A percentile compares a stretch with the other conserved stretches of the same genome.
Conservation (phyloP, 345 rosid species). For the Moricandia arvensis region DNA sequence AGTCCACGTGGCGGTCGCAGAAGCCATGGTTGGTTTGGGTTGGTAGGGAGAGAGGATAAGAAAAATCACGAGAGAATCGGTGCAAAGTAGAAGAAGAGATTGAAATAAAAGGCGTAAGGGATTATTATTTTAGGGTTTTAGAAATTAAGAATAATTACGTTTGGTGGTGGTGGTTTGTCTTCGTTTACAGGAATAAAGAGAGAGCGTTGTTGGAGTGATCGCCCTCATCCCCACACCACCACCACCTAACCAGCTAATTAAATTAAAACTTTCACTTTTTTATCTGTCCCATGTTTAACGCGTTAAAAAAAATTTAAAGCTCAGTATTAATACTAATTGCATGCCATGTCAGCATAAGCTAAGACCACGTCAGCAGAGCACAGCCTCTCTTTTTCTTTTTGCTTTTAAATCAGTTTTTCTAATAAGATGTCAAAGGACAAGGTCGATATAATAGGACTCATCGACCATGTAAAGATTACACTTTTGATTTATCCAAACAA, state of each 20-base stretch:
- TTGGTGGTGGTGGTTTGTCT: slow-evolving; percentile 3
- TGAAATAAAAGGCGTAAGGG: background rate
- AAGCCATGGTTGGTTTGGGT: slow-evolving; percentile 47
- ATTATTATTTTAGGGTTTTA: slow-evolving; percentile 29
- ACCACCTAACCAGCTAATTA: slow-evolving; percentile 26
- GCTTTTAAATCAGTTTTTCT: background rate
- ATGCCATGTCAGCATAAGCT: slow-evolving; percentile 11
- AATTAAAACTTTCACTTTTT: background rate
- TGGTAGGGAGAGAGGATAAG: slow-evolving; percentile 19
- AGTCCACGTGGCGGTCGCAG: slow-evolving; percentile 51
- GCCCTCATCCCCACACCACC: slow-evolving; percentile 13
- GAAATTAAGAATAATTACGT: background rate
- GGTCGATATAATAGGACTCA: background rate
- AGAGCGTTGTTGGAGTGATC: slow-evolving; percentile 16
- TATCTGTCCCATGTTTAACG: background rate
- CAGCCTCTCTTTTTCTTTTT: too few relatives aligned
- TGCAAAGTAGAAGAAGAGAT: slow-evolving; percentile 15
- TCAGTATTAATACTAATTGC: too few relatives aligned
- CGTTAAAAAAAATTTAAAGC: too few relatives aligned
- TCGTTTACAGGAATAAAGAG: background rate
- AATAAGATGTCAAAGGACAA: background rate
- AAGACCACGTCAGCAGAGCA: background rate
- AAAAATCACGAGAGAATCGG: slow-evolving; percentile 8
- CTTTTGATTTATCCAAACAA: too few relatives aligned
- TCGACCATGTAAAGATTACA: background rate